Base-by-base conservation (phyloP, 108 stramenopile genomes). In the Ochromonas danica region DNA sequence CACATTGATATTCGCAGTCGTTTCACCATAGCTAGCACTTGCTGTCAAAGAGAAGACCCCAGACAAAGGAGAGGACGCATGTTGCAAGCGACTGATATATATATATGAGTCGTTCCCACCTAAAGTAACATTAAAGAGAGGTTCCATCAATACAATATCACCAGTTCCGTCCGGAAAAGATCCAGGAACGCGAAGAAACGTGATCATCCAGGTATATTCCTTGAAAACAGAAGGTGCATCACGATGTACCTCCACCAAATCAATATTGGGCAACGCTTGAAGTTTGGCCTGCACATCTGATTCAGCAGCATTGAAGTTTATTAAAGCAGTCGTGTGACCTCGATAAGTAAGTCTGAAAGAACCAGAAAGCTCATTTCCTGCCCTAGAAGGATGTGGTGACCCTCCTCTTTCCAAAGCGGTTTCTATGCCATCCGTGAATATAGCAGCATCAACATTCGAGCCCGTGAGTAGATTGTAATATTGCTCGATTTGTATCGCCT, bases 281-380 rank as follows among this genome's bases (percentile, higher is more conserved):
- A 94, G 78, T 1, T 81, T 77, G 6, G 81, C 72, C 82, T 91
- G 87, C 77, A 94, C 78, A 30, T 71, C 81, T 71, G 89, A 83
- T 31, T 87, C 88, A 0, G 89, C 91, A 0, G 91, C 89, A 77
- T 94, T 92, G 89, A 88, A 94, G n/a, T 90, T 84, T 42, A 93
- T 92, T 30, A 60, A 72, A 0, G 42, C 81, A 2, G 91, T 89
- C 0, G 84, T 87, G 79, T 91, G 91, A 0, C 89, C 89, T 1
- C 90, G 85, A 0, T 91, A 74, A 42, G 70, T 77, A 45, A 94
- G 89, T 42, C 79, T 84, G 71, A 93, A 94, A 35, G 80, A 67
- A 14, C 93, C 93, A 27, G 81, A 78, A 1, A 94, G 63, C 71
- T 90, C 88, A 78, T 89, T 91, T 0, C 93, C 93, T 6, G 78